A percentile compares a stretch with the other conserved stretches of the same genome.
These are phyloP conservation scores for Tephrocybe sp. DNA, from an alignment of 768 basidiomycete genomes.

Conservation along the genomic window DNA sequence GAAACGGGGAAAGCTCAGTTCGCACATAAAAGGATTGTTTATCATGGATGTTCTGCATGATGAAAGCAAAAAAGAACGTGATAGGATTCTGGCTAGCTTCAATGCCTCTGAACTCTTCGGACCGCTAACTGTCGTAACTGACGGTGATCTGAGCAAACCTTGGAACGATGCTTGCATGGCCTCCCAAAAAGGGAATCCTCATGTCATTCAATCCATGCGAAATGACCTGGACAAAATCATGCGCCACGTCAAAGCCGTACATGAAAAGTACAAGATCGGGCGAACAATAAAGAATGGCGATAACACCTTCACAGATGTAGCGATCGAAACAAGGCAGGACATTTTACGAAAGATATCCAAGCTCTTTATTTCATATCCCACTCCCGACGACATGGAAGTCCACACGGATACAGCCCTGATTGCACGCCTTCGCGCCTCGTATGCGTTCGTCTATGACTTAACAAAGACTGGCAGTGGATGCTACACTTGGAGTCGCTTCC, in stretches of 20 bases:
- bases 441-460: conserved; percentile 43
- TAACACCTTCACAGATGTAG: conserved; percentile 33
- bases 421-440: conserved; percentile 46
- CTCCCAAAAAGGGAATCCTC: conserved; percentile 17
- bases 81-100: conserved; percentile 14
- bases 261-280: conserved; percentile 19
- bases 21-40: conserved; percentile 18
- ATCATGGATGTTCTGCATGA: conserved; percentile 29
- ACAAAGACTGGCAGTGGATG: conserved; percentile 5
- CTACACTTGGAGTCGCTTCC: conserved; percentile 38
- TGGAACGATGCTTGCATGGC: conserved; percentile 33
- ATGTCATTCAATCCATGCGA: conserved; percentile 18
- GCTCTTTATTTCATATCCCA: conserved; percentile 36
- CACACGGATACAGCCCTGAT: conserved; percentile 30
- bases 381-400: conserved; percentile 20
- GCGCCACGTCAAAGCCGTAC: conserved; percentile 39
- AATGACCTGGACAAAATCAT: conserved; percentile 36
- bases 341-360: conserved; percentile 41
- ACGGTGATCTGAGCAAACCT: conserved; percentile 31
- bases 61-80: conserved; percentile 14
- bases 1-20: conserved; percentile 12
- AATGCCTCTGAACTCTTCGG: conserved; percentile 20
- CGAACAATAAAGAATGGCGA: conserved; percentile 4
- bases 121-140: conserved; percentile 11
- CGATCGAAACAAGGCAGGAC: conserved; percentile 51